Base-by-base conservation (phyloP, 768 basidiomycete species). In the Termitomyces eurrhizus region DNA sequence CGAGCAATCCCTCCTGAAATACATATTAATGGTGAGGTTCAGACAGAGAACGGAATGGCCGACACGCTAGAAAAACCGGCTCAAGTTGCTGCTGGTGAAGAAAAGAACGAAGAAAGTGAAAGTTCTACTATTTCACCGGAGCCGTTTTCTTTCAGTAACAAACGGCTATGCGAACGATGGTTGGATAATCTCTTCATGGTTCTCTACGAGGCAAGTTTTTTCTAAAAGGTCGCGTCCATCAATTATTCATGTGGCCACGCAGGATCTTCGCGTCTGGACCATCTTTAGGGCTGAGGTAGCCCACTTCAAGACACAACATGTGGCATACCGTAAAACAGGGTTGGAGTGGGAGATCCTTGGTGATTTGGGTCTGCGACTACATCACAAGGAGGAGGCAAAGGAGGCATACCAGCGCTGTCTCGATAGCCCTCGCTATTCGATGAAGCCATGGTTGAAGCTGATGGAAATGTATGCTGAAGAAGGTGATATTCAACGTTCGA, bases 141-240 rank as follows among this genome's bases (percentile, higher is more conserved):
- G 59, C 76, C 88, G 2, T 93, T 92, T 72, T 92, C 94, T 26
- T 97, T 99, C 75, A 94, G 87, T 69, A 98, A 93, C 75, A 99
- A 98, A 79, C 82, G 97, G 51, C 76, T 99, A 41, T 99, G 97
- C 69, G 97, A 98, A 71, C 81, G 96, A 53, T 98, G 97, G 97
- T 79, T 99, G 51, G 95, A 98, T 70, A 98, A 98, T 66, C 72
- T 98, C 62, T 99, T 96, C 78, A 98, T 97, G 94, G 95, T 98
- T 3, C 77, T 99, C 5, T 98, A 98, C 70, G 95, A 98, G 84
- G 95, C 33, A 55, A 54, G 61, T 52, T 81, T 72, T 44, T 6
- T 16, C n/a, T 39, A 54, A 5, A 21, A 21, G 21, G 21, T 36
- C 52, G 11, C 44, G 36, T 52, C 21, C 16, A 52, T n/a, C 58